Evolutionary conservation across 2,329 filamentous ascomycete species (phyloP).

Genomic region (Fusarium pininemorale): DNA sequence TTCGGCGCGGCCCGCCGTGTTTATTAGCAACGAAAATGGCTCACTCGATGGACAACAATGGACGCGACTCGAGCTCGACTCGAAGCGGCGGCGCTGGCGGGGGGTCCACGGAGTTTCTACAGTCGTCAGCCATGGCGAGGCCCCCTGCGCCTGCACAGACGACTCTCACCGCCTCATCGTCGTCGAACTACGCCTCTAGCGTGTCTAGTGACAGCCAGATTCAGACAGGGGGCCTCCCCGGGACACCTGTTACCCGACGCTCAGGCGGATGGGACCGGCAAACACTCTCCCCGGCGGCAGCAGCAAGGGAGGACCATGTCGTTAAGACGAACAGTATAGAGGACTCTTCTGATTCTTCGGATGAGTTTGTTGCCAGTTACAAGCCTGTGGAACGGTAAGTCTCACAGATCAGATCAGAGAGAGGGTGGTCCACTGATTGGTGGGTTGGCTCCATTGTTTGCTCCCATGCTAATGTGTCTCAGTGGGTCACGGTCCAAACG

Average conservation of each 20-base stretch:
- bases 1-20: conserved; percentile 30
- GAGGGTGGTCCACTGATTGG: neutral
- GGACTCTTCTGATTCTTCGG: conserved; percentile 36
- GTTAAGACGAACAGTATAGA: conserved; percentile 1
- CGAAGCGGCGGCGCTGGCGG: conserved; percentile 8
- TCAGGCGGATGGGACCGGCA: conserved; percentile 40
- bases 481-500: conserved; percentile 33
- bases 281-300: conserved; percentile 31
- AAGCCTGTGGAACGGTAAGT: conserved; percentile 31
- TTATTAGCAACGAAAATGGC: conserved; percentile 15
- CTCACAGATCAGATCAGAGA: neutral
- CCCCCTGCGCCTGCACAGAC: conserved; percentile 22
- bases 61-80: conserved; percentile 7
- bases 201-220: conserved; percentile 31
- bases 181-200: conserved; percentile 35
- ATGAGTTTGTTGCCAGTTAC: conserved; percentile 29
- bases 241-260: conserved; percentile 32
- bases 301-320: conserved; percentile 19
- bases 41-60: conserved; percentile 14
- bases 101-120: conserved; percentile 6
- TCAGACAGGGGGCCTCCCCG: conserved; percentile 31
- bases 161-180: conserved; percentile 36
- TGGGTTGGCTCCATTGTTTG: neutral
- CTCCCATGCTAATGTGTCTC: conserved; percentile 15
- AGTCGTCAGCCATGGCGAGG: conserved; percentile 12